Evolutionary conservation across 2,329 filamentous ascomycete species (phyloP), one percentile per base, ranked within the genome.

Genomic region (Aspergillus caelatus): DNA sequence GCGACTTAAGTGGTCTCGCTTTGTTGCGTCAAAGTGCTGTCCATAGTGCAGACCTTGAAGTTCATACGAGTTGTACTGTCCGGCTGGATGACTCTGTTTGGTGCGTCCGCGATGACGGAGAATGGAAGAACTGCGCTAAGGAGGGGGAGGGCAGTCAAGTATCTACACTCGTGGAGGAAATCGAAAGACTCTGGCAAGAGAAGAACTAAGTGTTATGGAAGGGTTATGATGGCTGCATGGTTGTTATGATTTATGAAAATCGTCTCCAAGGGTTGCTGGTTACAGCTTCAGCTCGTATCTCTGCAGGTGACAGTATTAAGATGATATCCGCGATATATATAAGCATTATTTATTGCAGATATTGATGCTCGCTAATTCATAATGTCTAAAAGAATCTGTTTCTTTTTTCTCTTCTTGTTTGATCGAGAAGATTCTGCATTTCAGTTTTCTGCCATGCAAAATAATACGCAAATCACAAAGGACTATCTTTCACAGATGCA

Each of bases 91-190:
- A 92, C 61, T 82, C 94, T 76, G 82, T 91, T 61, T 92, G 95
- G 81, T 99, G 95, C 79, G 86, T 98, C 67, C 86, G 90, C 57
- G 94, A 98, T 75, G 86, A 81, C 28, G 90, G 89, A 14, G 75
- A 90, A 72, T 98, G 94, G 93, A 89, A 81, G 62, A 85, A 95
- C 68, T 97, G 94, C 75, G 87, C 89, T 4, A 84, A 71, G 90
- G 92, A 56, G 72, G 88, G 61, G 81, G 82, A 68, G 86, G 78
- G 78, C 6, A 78, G 76, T 56, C 69, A 79, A n/a, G 77, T 80
- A 7, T 69, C 75, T 69, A 90, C 93, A 72, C 83, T 98, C 60
- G 86, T 96, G 59, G 82, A 87, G 71, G 89, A 92, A 78, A 88
- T 98, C 67, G 86, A 94, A 81, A 88, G 88, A 78, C 83, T 91